A percentile compares a stretch with the other conserved stretches of the same genome.
Conservation (phyloP, 257 asterid genomes). For the Mentha longifolia region DNA sequence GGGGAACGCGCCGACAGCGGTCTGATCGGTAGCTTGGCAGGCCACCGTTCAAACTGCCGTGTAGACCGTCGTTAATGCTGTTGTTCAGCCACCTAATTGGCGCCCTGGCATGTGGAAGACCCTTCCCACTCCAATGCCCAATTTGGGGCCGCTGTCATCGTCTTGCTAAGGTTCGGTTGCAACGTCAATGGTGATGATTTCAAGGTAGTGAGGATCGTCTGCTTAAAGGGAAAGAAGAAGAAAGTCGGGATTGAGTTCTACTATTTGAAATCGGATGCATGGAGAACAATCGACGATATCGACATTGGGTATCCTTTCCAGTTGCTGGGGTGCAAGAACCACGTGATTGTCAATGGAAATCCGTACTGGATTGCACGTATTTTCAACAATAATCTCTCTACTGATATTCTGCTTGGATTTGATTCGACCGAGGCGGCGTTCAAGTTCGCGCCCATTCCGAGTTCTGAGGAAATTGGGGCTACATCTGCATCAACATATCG, state of each 20-base stretch:
- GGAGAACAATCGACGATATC: slow-evolving; percentile 11
- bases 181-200: neutral
- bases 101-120: neutral
- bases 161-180: slow-evolving; percentile 22
- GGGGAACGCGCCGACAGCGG: too few species aligned
- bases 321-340: too few species aligned
- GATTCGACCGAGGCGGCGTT: neutral
- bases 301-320: neutral
- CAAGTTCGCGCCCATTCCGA: neutral
- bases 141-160: neutral
- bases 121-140: neutral
- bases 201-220: slow-evolving; percentile 26
- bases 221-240: neutral
- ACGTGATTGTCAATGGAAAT: neutral
- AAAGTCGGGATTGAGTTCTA: slow-evolving; percentile 12
- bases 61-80: too few species aligned
- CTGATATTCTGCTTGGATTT: neutral
- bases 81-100: slow-evolving; percentile 25
- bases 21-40: too few species aligned
- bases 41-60: too few species aligned
- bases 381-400: too few species aligned
- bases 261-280: slow-evolving; percentile 8
- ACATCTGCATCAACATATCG: too few species aligned
- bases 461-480: neutral
- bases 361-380: neutral